A percentile compares a stretch with the other conserved stretches of the same genome.
Conservation (phyloP, 2,329 filamentous ascomycete species). For the Alternaria angustiovoidea region DNA sequence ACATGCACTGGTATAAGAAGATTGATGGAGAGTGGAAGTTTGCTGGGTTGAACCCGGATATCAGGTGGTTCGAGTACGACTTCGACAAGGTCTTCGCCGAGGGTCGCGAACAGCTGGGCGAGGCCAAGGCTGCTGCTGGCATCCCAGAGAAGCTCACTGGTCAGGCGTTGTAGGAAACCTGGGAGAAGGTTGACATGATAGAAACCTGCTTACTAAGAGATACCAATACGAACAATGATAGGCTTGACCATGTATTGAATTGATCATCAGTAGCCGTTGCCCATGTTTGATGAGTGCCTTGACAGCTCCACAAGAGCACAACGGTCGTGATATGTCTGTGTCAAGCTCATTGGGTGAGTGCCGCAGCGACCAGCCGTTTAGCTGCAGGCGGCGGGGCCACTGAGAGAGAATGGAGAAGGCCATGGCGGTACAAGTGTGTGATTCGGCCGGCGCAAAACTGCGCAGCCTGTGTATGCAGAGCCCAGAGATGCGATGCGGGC, state of each 20-base stretch:
- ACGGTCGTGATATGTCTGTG: constrained; percentile 4
- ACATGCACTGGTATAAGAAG: constrained; percentile 64
- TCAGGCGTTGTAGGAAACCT: constrained; percentile 4
- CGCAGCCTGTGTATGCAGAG: not conserved
- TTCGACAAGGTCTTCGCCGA: constrained; percentile 64
- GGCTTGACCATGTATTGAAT: too few species aligned
- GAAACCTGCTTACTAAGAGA: constrained; percentile 1
- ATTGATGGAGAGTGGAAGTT: constrained; percentile 68
- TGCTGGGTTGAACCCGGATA: constrained; percentile 62
- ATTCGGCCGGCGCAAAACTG: constrained; percentile 13
- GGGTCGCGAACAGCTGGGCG: constrained; percentile 57
- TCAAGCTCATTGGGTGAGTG: constrained; percentile 2
- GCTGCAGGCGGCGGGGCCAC: constrained; percentile 13
- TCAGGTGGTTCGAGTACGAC: constrained; percentile 64
- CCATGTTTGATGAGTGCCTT: not conserved
- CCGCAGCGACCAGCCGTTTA: constrained; percentile 7
- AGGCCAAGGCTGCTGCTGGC: constrained; percentile 53
- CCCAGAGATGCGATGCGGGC: not conserved
- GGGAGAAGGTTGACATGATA: not conserved
- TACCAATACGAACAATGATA: not conserved
- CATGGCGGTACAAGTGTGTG: constrained; percentile 2
- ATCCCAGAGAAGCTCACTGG: constrained; percentile 35
- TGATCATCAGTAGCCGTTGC: not conserved
- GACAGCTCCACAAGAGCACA: constrained; percentile 2
- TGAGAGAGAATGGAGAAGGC: constrained; percentile 8